Evolutionary conservation across 192 early-diverging fungal species (phyloP).

Genomic region (Phlyctochytrium planicorne): DNA sequence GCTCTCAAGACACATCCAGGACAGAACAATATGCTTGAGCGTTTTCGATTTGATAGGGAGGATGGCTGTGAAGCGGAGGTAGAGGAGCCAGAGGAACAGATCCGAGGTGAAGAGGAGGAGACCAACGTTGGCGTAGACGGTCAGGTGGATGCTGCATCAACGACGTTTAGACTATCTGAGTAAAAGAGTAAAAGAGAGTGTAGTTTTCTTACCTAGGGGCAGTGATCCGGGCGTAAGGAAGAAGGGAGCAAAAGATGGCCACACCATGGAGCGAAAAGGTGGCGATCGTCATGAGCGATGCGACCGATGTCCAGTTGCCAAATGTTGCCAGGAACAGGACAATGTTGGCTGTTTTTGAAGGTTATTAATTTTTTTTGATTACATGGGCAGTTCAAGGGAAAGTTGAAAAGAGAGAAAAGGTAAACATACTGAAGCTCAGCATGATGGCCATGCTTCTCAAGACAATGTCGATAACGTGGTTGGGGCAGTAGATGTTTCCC

Average conservation of each 20-base stretch:
- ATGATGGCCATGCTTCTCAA: too few relatives aligned
- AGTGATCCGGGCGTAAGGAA: not conserved
- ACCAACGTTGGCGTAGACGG: not conserved
- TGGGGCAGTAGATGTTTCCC: too few relatives aligned
- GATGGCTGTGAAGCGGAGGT: constrained; percentile 10
- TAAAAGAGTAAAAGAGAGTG: not conserved
- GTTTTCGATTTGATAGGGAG: not conserved
- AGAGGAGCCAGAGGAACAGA: constrained; percentile 2
- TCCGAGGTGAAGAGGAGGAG: constrained; percentile 7
- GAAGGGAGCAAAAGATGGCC: not conserved
- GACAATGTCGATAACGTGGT: too few relatives aligned
- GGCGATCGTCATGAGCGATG: too few relatives aligned
- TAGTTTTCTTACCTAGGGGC: not conserved
- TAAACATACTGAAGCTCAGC: too few relatives aligned
- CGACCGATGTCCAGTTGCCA: too few relatives aligned
- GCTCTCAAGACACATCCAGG: not conserved
- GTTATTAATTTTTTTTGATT: too few relatives aligned
- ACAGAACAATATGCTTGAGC: not conserved
- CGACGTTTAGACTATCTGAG: not conserved
- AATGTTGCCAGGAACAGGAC: too few relatives aligned
- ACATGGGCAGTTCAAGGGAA: too few relatives aligned
- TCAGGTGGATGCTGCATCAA: not conserved
- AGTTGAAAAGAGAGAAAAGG: too few relatives aligned
- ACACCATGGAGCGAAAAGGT: too few relatives aligned
- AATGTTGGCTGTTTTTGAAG: too few relatives aligned